These are phyloP conservation scores for Hanseniaspora thailandica DNA, from an alignment of 805 yeast species.

Conservation along the genomic window DNA sequence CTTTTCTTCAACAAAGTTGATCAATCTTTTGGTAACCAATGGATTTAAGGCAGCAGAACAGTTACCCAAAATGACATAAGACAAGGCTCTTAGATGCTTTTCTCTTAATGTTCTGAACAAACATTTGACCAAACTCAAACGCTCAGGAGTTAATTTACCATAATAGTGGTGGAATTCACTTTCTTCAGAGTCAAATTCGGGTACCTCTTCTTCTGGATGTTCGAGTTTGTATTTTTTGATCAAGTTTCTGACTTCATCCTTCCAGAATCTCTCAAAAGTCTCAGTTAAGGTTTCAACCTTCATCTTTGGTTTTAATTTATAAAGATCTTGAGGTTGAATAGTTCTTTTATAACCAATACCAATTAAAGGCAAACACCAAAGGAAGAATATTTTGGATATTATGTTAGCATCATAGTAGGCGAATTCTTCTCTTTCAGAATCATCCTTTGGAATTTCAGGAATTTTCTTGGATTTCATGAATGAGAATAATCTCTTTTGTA, in stretches of 20 bases:
- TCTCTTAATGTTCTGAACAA: conserved; percentile 39
- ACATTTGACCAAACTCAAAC: conserved; percentile 29
- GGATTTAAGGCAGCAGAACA: conserved; percentile 41
- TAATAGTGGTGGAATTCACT: conserved; percentile 2
- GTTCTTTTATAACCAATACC: conserved; percentile 44
- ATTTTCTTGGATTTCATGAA: conserved; percentile 31
- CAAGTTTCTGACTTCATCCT: conserved; percentile 27
- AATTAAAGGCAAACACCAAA: conserved; percentile 45
- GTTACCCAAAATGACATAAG: conserved; percentile 34
- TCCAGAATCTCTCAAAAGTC: conserved; percentile 22
- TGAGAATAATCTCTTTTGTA: conserved; percentile 41
- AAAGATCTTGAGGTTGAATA: conserved; percentile 39
- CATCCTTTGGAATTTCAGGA: conserved; percentile 37
- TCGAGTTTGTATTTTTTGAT: conserved; percentile 25
- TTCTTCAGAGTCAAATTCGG: background rate
- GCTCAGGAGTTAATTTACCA: conserved; percentile 9
- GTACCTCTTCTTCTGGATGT: conserved; percentile 16
- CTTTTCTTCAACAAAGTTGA: conserved; percentile 40
- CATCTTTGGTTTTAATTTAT: conserved; percentile 25
- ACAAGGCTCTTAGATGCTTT: conserved; percentile 36
- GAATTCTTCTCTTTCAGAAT: conserved; percentile 40
- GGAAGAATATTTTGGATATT: conserved; percentile 29
- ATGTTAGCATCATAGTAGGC: conserved; percentile 37
- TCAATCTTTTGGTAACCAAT: conserved; percentile 41
- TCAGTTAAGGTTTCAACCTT: conserved; percentile 19